Evolutionary conservation across 106 monocot genomes (phyloP).

Genomic region (Dendrobium huoshanense): DNA sequence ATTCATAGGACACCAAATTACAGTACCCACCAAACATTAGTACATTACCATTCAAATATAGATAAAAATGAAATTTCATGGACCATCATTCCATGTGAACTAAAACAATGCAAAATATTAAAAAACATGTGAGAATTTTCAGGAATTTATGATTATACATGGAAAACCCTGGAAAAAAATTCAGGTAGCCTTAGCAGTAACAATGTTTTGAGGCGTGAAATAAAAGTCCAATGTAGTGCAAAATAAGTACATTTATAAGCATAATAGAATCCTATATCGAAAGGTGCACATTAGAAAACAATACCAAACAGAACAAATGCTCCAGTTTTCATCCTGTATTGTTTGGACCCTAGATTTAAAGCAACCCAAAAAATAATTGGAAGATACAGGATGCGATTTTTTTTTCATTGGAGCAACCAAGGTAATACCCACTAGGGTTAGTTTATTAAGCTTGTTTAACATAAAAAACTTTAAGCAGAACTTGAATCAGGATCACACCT

Average conservation of each 20-base stretch:
- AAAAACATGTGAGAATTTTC: neutral
- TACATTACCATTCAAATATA: neutral
- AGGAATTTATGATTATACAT: neutral
- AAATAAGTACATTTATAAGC: neutral
- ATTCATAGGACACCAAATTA: neutral
- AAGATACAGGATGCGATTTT: neutral
- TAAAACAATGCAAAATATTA: neutral
- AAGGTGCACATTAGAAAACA: neutral
- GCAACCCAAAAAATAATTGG: neutral
- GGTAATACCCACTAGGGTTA: neutral
- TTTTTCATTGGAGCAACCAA: neutral
- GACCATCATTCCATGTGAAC: neutral
- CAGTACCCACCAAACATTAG: neutral
- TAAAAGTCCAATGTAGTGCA: neutral
- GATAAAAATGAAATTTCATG: constrained; percentile 2
- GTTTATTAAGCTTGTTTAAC: neutral
- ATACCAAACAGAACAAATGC: neutral
- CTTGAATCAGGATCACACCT: neutral
- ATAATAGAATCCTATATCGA: neutral
- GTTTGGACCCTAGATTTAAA: neutral
- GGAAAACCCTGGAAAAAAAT: neutral
- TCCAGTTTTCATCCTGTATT: neutral
- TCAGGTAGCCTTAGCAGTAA: neutral
- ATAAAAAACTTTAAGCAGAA: too few species aligned
- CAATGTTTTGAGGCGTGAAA: neutral